phyloP scores from a whole-genome alignment of 176 grass and related monocot genomes.

The Sorghum bicolor region DNA sequence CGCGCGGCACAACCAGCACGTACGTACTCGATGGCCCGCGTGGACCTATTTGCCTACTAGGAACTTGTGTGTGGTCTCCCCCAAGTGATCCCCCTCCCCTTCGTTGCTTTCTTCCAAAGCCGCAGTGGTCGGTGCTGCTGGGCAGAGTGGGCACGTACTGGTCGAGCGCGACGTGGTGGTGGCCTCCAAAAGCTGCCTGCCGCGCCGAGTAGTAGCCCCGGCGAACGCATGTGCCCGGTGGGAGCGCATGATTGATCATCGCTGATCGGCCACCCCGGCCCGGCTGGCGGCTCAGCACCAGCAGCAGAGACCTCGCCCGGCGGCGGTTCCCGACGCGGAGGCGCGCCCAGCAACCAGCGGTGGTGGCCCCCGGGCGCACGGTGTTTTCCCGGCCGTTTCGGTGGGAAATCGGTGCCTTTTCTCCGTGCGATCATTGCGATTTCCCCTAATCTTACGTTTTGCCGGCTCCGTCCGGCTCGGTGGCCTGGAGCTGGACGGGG shows the following conservation, averaged over 20 bases:
- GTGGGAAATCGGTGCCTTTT: background rate
- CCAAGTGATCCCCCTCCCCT: background rate
- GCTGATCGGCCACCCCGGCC: background rate
- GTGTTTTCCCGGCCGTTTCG: background rate
- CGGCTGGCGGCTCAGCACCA: background rate
- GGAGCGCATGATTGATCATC: constrained; percentile 8
- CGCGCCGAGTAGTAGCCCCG: background rate
- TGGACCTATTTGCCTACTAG: constrained; percentile 18
- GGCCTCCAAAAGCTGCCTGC: constrained; percentile 33
- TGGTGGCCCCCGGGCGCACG: background rate
- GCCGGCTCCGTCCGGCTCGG: constrained; percentile 23
- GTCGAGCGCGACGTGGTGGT: constrained; percentile 4
- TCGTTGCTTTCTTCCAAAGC: constrained; percentile 31
- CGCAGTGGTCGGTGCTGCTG: constrained; percentile 52
- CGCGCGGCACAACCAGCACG: background rate
- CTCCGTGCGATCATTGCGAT: constrained; percentile 34
- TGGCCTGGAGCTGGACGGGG: background rate
- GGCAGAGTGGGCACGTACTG: background rate
- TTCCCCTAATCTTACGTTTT: constrained; percentile 2
- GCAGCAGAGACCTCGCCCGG: background rate
- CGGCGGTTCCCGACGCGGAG: background rate
- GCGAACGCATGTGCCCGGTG: background rate
- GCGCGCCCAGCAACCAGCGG: background rate
- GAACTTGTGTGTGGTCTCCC: constrained; percentile 20
- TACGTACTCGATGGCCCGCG: constrained; percentile 16